Percentiles rank a stretch among this genome's conserved stretches.
phyloP scores from a whole-genome alignment of 1,284 basidiomycete species.

The Caloboletus firmus region DNA sequence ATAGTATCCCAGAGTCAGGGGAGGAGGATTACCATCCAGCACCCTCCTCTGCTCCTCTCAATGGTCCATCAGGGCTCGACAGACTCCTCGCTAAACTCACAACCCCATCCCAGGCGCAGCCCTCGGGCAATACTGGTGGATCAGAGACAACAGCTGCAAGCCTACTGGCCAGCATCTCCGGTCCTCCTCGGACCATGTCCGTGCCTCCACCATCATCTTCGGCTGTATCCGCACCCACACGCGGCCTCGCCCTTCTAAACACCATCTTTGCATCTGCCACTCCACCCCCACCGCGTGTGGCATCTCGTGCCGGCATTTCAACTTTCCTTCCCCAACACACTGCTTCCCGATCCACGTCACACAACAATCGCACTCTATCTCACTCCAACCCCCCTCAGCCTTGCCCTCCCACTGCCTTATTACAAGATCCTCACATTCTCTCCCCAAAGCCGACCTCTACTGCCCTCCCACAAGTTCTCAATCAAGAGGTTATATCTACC shows the following conservation, averaged over 20 bases:
- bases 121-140: conserved; percentile 15
- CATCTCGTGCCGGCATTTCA: conserved; percentile 17
- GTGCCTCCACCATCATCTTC: conserved; percentile 33
- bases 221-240: conserved; percentile 25
- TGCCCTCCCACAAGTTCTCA: conserved; percentile 55
- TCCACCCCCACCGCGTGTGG: conserved; percentile 22
- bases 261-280: conserved; percentile 54
- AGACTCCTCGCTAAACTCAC: conserved; percentile 59
- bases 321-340: conserved; percentile 14
- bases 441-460: conserved; percentile 50
- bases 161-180: conserved; percentile 27
- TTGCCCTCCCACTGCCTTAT: conserved; percentile 19
- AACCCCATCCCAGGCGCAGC: conserved; percentile 19
- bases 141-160: conserved; percentile 33
- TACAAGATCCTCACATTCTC: conserved; percentile 36
- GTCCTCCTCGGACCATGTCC: conserved; percentile 32
- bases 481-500: conserved; percentile 61
- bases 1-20: conserved; percentile 35
- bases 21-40: conserved; percentile 26
- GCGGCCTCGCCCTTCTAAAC: conserved; percentile 47
- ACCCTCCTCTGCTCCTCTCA: conserved; percentile 14
- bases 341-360: conserved; percentile 6
- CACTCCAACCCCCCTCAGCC: conserved; percentile 8
- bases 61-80: conserved; percentile 53
- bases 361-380: conserved; percentile 4